These are phyloP conservation scores for Saccharomycopsis guyanensis DNA, from an alignment of 805 yeast genomes.

Conservation along the genomic window DNA sequence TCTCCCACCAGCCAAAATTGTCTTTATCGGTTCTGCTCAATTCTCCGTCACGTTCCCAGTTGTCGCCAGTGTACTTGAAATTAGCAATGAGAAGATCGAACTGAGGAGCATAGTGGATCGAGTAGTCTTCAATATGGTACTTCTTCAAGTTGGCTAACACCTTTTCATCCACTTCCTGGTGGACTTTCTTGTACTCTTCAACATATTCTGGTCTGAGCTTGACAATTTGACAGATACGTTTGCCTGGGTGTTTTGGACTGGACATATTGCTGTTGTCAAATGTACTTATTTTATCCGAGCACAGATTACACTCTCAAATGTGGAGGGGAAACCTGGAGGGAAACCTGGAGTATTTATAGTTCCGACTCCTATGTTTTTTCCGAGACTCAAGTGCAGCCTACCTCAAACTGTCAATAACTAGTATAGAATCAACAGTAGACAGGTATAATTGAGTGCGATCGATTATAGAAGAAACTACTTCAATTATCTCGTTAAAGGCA, in stretches of 20 bases:
- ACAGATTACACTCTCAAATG: too few species aligned
- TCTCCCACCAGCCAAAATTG: constrained; percentile 35
- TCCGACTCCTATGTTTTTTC: too few species aligned
- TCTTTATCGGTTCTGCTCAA: constrained; percentile 30
- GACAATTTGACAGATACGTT: constrained; percentile 33
- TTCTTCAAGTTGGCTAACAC: constrained; percentile 29
- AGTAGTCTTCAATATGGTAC: constrained; percentile 35
- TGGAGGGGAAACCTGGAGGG: too few species aligned
- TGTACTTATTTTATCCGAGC: background rate
- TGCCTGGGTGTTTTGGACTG: constrained; percentile 28
- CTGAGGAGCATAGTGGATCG: constrained; percentile 31
- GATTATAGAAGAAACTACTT: too few species aligned
- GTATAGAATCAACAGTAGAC: too few species aligned
- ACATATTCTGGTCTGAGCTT: constrained; percentile 32
- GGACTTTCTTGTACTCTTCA: constrained; percentile 32
- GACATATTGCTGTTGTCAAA: background rate
- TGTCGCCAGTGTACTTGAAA: constrained; percentile 33
- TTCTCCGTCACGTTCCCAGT: constrained; percentile 31
- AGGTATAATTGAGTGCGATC: too few species aligned
- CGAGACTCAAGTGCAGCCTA: too few species aligned
- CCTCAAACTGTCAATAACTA: too few species aligned
- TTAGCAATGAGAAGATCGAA: constrained; percentile 30
- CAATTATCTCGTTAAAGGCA: too few species aligned
- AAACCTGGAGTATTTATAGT: too few species aligned
- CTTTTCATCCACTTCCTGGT: constrained; percentile 27